Conservation (phyloP, 2,329 filamentous ascomycete genomes). For the Didymella pinodella region DNA sequence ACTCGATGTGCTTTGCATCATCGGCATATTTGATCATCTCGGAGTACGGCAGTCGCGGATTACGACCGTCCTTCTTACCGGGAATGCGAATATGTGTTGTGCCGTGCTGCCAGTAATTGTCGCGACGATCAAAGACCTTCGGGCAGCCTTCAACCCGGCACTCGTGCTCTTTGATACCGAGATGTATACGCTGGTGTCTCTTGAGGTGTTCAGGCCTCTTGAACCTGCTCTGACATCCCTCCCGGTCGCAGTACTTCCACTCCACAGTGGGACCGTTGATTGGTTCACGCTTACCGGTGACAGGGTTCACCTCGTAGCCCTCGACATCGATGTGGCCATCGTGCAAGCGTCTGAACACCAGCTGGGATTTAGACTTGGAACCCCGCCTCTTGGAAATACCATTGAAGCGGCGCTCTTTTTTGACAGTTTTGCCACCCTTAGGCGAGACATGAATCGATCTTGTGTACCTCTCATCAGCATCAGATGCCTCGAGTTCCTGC, state of each 20-base stretch:
- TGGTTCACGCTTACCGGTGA: constrained; percentile 19
- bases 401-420: constrained; percentile 27
- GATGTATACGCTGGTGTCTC: constrained; percentile 41
- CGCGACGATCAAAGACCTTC: constrained; percentile 43
- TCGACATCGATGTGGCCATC: constrained; percentile 22
- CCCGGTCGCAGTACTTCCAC: constrained; percentile 21
- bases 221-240: constrained; percentile 28
- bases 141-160: constrained; percentile 36
- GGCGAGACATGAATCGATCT: constrained; percentile 36
- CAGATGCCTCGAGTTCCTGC: constrained; percentile 31
- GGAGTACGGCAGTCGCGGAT: constrained; percentile 31
- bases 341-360: constrained; percentile 18
- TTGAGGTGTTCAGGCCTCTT: constrained; percentile 43
- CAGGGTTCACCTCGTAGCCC: constrained; percentile 15
- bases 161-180: constrained; percentile 26
- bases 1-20: constrained; percentile 42
- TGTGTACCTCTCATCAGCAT: constrained; percentile 22
- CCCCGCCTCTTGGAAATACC: constrained; percentile 21
- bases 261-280: constrained; percentile 21
- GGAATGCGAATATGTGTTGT: constrained; percentile 40
- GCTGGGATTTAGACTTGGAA: constrained; percentile 18
- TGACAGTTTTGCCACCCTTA: constrained; percentile 38
- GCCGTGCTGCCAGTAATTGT: constrained; percentile 48
- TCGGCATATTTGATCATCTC: constrained; percentile 37
- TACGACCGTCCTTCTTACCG: constrained; percentile 41